Evolutionary conservation across 495 filamentous ascomycete genomes (phyloP), one percentile per base, ranked within the genome.

Genomic region (Penicillium cinerascens): DNA sequence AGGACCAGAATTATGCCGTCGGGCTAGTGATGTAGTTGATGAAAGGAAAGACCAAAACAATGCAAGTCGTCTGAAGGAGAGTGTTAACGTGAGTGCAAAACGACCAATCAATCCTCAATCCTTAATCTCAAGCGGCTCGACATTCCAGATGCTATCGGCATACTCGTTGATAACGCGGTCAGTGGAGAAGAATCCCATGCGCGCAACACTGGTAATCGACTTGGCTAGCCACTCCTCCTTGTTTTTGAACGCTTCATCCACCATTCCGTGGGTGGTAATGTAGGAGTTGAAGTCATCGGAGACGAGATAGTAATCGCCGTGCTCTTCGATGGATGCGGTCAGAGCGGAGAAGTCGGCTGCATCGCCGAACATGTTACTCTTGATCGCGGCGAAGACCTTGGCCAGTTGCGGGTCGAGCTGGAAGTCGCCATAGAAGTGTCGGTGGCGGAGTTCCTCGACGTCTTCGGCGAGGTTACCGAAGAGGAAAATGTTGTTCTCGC

Each of bases 111-210:
- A 9, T 10, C 15, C 18, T 41, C 51, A 69, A 21, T 73, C 64
- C 51, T 61, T 58, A 11, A 74, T 61, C 16, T 40, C 61, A 22
- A 92, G 66, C 5, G 92, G 89, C 77, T 97, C 92, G 25, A 95
- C 70, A 58, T 96, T 97, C 92, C 93, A 98, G 63, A 98, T 96
- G 44, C 78, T 85, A 70, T 98, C 92, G 11, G 93, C 92, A 72
- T 98, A 98, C 80, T 98, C 95, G 61, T 90, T 88, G 58, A 97
- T 97, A 67, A 95, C 95, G n/a, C 93, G 79, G 69, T 98, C 93
- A 44, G 87, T 89, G 46, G 83, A 90, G 76, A 98, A 98, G 80
- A 97, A 97, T 10, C 93, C 93, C 93, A 98, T 97, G 16, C 90
- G 75, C 11, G 87, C 82, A 3, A 97, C 93, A 43, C 85, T 88